Evolutionary conservation across 768 basidiomycete species (phyloP).

Genomic region (Termitomyces sp.): DNA sequence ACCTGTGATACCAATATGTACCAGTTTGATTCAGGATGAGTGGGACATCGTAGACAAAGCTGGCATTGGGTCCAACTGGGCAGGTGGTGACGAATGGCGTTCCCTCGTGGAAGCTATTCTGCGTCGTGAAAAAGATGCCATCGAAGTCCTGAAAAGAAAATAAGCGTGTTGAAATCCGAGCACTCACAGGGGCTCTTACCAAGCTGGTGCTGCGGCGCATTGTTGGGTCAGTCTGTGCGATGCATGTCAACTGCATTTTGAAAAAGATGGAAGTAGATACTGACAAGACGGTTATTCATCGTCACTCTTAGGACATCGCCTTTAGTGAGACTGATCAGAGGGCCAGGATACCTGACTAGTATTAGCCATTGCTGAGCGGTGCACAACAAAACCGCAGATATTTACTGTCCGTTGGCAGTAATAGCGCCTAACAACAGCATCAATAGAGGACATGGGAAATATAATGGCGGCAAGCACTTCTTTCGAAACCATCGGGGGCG

Average conservation of each 20-base stretch:
- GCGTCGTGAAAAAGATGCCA: slow-evolving; percentile 17
- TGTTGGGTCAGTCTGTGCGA: slow-evolving; percentile 13
- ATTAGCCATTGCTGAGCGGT: background rate
- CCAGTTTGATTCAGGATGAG: slow-evolving; percentile 21
- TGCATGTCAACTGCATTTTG: background rate
- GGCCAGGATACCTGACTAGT: slow-evolving; percentile 7
- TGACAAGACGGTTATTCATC: slow-evolving; percentile 13
- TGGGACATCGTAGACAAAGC: slow-evolving; percentile 23
- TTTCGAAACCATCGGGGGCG: slow-evolving; percentile 18
- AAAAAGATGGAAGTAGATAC: background rate
- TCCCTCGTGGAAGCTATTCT: slow-evolving; percentile 19
- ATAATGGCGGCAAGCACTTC: slow-evolving; percentile 10
- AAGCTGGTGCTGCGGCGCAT: slow-evolving; percentile 18
- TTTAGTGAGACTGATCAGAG: slow-evolving; percentile 12
- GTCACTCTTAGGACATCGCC: slow-evolving; percentile 11
- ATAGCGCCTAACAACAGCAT: background rate
- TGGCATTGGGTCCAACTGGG: slow-evolving; percentile 22
- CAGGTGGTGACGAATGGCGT: slow-evolving; percentile 20
- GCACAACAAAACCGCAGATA: background rate
- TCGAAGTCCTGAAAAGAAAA: slow-evolving; percentile 13
- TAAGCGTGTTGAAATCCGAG: background rate
- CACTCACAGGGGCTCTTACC: background rate
- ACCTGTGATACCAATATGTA: slow-evolving; percentile 28
- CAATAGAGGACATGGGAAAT: background rate
- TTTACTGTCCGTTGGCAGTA: slow-evolving; percentile 11